phyloP scores from a whole-genome alignment of 495 filamentous ascomycete species.

The Talaromyces borbonicus region DNA sequence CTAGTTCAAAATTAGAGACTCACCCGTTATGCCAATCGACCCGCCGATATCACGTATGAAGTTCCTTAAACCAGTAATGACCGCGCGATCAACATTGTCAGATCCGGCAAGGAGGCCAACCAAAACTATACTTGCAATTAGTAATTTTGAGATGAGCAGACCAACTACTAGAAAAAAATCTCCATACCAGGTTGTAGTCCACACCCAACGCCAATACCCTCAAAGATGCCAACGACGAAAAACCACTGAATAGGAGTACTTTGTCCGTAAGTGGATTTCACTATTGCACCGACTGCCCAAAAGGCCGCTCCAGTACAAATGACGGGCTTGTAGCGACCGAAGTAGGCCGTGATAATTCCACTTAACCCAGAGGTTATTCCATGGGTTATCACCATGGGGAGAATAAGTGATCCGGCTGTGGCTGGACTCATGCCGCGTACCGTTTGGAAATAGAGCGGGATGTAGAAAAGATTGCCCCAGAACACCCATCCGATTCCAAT shows the following conservation, averaged over 20 bases:
- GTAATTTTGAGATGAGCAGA: too few relatives aligned
- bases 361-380: background rate
- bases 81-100: conserved; percentile 30
- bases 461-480: conserved; percentile 32
- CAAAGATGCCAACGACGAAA: too few relatives aligned
- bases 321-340: background rate
- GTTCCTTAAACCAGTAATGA: conserved; percentile 38
- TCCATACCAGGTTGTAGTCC: conserved; percentile 6
- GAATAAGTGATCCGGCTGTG: conserved; percentile 24
- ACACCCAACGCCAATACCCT: background rate
- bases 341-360: background rate
- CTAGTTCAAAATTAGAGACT: too few relatives aligned
- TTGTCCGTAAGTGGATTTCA: too few relatives aligned
- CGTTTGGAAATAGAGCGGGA: conserved; percentile 38
- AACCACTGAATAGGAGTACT: too few relatives aligned
- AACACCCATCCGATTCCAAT: conserved; percentile 2
- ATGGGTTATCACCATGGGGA: conserved; percentile 29
- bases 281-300: too few relatives aligned
- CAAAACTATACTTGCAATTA: too few relatives aligned
- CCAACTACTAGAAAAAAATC: too few relatives aligned
- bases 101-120: conserved; percentile 42
- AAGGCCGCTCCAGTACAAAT: too few relatives aligned
- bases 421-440: conserved; percentile 24
- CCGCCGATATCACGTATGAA: conserved; percentile 39
- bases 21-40: conserved; percentile 30